Percentiles rank a stretch among this genome's conserved stretches.
phyloP scores from a whole-genome alignment of 2,329 filamentous ascomycete species.

The Trichoderma hamatum region DNA sequence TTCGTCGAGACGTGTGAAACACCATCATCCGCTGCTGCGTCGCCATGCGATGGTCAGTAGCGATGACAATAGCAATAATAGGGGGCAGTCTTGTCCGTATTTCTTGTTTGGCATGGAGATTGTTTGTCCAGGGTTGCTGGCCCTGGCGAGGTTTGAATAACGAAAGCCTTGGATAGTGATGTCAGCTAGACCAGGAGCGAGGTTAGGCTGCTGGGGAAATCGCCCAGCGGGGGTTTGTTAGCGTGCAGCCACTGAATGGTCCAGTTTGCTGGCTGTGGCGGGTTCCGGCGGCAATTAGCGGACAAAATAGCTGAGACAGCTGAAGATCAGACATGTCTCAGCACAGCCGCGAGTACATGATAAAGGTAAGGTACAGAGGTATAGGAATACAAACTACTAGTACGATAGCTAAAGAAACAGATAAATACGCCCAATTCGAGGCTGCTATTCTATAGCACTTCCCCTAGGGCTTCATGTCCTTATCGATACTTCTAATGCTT shows the following conservation, averaged over 20 bases:
- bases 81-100: not conserved
- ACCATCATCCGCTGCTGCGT: conserved; percentile 17
- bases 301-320: not conserved
- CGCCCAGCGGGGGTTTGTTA: conserved; percentile 1
- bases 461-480: not conserved
- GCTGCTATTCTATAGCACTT: not conserved
- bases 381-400: accelerated
- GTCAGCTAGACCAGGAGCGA: not conserved
- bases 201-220: conserved; percentile 1
- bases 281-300: not conserved
- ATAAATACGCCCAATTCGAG: not conserved
- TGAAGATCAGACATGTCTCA: not conserved
- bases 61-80: not conserved
- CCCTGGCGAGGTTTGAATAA: not conserved
- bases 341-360: not conserved
- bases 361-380: not conserved
- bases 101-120: not conserved
- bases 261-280: not conserved
- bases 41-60: not conserved
- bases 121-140: conserved; percentile 23
- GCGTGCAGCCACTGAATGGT: not conserved
- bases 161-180: conserved; percentile 8
- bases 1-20: conserved; percentile 3
- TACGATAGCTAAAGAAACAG: not conserved
- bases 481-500: not conserved